Evolutionary conservation across 2,329 filamentous ascomycete species (phyloP).

Genomic region (Akanthomyces dipterigenus): DNA sequence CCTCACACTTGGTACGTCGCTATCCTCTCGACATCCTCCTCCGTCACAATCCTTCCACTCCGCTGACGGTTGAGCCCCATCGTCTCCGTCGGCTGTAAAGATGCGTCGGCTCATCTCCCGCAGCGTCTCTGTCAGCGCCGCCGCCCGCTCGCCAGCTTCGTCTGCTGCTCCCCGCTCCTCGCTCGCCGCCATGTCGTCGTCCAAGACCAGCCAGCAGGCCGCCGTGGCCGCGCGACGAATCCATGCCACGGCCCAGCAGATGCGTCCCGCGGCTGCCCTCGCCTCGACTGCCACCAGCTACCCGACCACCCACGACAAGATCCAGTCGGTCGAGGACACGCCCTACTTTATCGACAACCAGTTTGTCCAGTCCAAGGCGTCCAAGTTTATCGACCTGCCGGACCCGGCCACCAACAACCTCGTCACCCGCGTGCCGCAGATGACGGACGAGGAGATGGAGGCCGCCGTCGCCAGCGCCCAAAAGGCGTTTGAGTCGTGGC

Average conservation of each 20-base stretch:
- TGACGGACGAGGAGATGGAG: slow-evolving; percentile 69
- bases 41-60: neutral
- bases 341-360: slow-evolving; percentile 79
- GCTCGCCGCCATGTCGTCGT: slow-evolving; percentile 18
- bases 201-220: slow-evolving; percentile 24
- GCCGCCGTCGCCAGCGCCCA: slow-evolving; percentile 69
- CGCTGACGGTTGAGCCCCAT: neutral
- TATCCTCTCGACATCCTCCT: neutral
- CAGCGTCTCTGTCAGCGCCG: slow-evolving; percentile 15
- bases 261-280: slow-evolving; percentile 45
- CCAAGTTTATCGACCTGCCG: slow-evolving; percentile 70
- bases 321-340: slow-evolving; percentile 61
- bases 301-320: slow-evolving; percentile 65
- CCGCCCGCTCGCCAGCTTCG: slow-evolving; percentile 26
- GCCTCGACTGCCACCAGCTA: slow-evolving; percentile 54
- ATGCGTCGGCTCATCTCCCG: slow-evolving; percentile 14
- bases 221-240: slow-evolving; percentile 43
- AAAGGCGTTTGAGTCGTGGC: slow-evolving; percentile 70
- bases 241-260: slow-evolving; percentile 50
- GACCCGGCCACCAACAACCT: slow-evolving; percentile 83
- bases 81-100: slow-evolving; percentile 4
- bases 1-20: neutral
- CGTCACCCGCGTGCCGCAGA: slow-evolving; percentile 76
- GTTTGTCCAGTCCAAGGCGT: slow-evolving; percentile 61
- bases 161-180: slow-evolving; percentile 20